Base-by-base conservation (phyloP, 108 stramenopile species). In the Cylindrotheca closterium region DNA sequence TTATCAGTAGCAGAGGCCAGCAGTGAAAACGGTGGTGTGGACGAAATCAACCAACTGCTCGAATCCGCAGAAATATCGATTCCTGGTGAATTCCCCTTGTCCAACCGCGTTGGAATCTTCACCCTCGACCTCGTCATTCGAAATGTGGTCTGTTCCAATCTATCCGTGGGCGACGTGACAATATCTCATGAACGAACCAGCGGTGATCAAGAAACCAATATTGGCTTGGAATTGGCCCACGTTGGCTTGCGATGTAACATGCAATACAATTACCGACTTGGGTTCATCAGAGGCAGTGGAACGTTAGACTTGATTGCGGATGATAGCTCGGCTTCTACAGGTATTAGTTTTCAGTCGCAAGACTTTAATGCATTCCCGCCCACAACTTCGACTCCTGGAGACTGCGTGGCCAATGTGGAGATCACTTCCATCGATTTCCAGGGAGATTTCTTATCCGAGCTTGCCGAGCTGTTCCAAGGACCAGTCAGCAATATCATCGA, bases 381-480 rank as follows among this genome's bases (percentile, higher is more conserved):
- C 3, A 58, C 28, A 0, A 51, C 63, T 51, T 68, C 68, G 10
- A 25, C 19, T 27, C 47, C 82, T 0, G 33, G 62, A 15, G 34
- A 34, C 8, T 85, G 84, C 47, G 27, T 50, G n/a, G 31, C 75
- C 4, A 54, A 65, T 29, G 58, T 82, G 8, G 24, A 70, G 12
- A 79, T 85, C 42, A 53, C 42, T 8, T 53, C 70, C 22, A 69
- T 85, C 79, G 48, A 69, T 7, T 85, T 82, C 24, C 68, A 77
- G 33, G 84, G 81, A 30, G 76, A 74, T 3, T 42, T 82, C 15
- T 60, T 74, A 12, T 80, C 58, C 0, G 63, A 57, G 15, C 77
- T 85, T 24, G 63, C 80, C 5, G 55, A 74, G 56, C 30, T 60
- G 19, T 78, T 85, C 47, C 78, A 85, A 61, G 29, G 62, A 21